phyloP scores from a whole-genome alignment of 345 rosid genomes.

The Hibiscus syriacus region DNA sequence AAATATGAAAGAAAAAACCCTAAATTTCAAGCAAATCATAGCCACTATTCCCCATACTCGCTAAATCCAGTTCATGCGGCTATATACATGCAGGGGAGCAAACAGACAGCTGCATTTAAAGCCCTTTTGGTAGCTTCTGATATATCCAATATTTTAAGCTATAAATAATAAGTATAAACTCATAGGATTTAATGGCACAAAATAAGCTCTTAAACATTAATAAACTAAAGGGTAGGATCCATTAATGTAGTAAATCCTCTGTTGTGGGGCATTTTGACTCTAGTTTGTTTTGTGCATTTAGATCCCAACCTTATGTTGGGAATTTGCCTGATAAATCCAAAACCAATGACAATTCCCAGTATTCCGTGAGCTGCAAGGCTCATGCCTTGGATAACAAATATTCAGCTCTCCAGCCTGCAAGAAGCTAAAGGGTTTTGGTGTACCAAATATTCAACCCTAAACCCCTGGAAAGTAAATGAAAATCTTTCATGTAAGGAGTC shows the following conservation, averaged over 20 bases:
- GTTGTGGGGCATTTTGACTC: slow-evolving; percentile 5
- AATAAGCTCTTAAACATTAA: not conserved
- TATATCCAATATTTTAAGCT: not conserved
- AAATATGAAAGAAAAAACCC: not conserved
- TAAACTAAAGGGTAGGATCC: not conserved
- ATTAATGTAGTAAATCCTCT: not conserved
- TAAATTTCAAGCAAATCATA: slow-evolving; percentile 23
- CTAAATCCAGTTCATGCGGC: not conserved
- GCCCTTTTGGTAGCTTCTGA: slow-evolving; percentile 13
- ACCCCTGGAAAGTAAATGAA: not conserved
- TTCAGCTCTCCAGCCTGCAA: not conserved
- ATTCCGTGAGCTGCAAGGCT: slow-evolving; percentile 14
- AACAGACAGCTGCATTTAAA: not conserved
- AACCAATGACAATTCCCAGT: slow-evolving; percentile 20
- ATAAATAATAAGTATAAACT: not conserved
- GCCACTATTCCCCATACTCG: slow-evolving; percentile 23
- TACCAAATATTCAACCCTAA: too few species aligned
- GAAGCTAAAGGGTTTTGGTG: not conserved
- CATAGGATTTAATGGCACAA: not conserved
- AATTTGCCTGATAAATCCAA: slow-evolving; percentile 42
- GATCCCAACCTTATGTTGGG: slow-evolving; percentile 10
- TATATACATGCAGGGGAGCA: too few species aligned
- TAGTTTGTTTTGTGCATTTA: not conserved
- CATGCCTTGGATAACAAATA: slow-evolving; percentile 12
- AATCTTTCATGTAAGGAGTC: not conserved